Evolutionary conservation across 2,329 filamentous ascomycete genomes (phyloP).

Genomic region (Pestalotiopsis sp.): DNA sequence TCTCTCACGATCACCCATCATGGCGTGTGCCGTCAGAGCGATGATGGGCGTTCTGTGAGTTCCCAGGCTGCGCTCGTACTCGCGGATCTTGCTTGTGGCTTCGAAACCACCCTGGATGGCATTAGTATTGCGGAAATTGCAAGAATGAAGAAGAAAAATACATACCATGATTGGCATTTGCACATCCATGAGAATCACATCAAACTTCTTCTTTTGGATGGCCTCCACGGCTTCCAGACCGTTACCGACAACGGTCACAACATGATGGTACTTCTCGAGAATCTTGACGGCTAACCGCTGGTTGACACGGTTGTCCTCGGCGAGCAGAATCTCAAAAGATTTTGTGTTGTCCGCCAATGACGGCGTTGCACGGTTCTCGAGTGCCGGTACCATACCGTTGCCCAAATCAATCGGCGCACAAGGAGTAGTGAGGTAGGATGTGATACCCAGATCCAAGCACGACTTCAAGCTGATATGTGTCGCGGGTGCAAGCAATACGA

Average conservation of each 20-base stretch:
- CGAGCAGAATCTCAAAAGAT: conserved; percentile 92
- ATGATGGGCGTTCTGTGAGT: conserved; percentile 91
- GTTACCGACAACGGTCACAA: conserved; percentile 91
- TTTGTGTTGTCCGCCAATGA: conserved; percentile 91
- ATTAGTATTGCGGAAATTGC: not conserved
- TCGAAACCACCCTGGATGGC: conserved; percentile 83
- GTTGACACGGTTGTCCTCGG: conserved; percentile 97
- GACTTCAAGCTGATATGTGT: conserved; percentile 93
- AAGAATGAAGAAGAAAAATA: conserved; percentile 14
- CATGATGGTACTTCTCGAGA: conserved; percentile 93
- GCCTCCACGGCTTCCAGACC: conserved; percentile 90
- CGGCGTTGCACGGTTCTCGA: conserved; percentile 91
- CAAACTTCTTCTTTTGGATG: conserved; percentile 90
- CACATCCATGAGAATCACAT: conserved; percentile 98
- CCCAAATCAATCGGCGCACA: conserved; percentile 92
- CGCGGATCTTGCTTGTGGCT: conserved; percentile 92
- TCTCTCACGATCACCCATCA: conserved; percentile 97
- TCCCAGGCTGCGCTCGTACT: conserved; percentile 84
- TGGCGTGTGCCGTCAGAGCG: conserved; percentile 94
- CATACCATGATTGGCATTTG: conserved; percentile 99
- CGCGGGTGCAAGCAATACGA: conserved; percentile 86
- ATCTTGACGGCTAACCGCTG: conserved; percentile 96
- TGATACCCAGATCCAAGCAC: conserved; percentile 91
- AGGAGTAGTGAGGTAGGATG: conserved; percentile 98
- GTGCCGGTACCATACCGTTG: conserved; percentile 92